Evolutionary conservation across 2,329 filamentous ascomycete species (phyloP).

Genomic region (Fusarium sp.): DNA sequence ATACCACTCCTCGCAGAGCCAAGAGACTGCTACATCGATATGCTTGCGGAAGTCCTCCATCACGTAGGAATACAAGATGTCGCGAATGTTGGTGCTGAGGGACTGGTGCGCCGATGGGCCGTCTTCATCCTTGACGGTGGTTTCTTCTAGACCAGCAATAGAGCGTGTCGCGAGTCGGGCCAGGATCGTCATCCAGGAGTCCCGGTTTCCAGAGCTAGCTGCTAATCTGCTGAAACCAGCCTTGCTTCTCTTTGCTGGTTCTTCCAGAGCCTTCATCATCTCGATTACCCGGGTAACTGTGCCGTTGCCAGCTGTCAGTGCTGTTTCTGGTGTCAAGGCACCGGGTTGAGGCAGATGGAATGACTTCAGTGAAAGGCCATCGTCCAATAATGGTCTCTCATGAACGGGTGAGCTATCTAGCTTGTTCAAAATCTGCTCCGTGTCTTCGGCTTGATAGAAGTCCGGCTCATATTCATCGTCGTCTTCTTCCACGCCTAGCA

Average conservation of each 20-base stretch:
- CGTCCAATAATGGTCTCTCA: slow-evolving; percentile 47
- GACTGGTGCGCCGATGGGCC: slow-evolving; percentile 52
- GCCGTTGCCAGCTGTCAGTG: slow-evolving; percentile 77
- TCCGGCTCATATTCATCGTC: slow-evolving; percentile 91
- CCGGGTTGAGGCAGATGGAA: slow-evolving; percentile 85
- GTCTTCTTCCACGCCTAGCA: slow-evolving; percentile 78
- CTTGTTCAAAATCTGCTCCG: slow-evolving; percentile 81
- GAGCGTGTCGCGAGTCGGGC: slow-evolving; percentile 86
- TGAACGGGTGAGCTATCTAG: slow-evolving; percentile 75
- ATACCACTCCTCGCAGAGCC: slow-evolving; percentile 99
- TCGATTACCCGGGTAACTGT: slow-evolving; percentile 82
- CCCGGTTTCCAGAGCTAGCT: slow-evolving; percentile 83
- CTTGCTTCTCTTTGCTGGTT: slow-evolving; percentile 71
- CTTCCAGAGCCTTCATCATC: slow-evolving; percentile 79
- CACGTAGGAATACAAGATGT: slow-evolving; percentile 84
- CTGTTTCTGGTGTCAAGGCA: slow-evolving; percentile 76
- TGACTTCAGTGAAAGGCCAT: slow-evolving; percentile 73
- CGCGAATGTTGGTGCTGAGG: slow-evolving; percentile 78
- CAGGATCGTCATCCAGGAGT: slow-evolving; percentile 91
- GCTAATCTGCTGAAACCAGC: slow-evolving; percentile 86
- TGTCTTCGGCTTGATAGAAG: slow-evolving; percentile 79
- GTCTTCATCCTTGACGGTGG: slow-evolving; percentile 67
- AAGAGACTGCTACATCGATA: slow-evolving; percentile 90
- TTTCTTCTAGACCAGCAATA: slow-evolving; percentile 74
- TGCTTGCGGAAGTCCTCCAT: slow-evolving; percentile 91